These are phyloP conservation scores for Endocarpon pusillum DNA, from an alignment of 495 filamentous ascomycete genomes.

Conservation along the genomic window DNA sequence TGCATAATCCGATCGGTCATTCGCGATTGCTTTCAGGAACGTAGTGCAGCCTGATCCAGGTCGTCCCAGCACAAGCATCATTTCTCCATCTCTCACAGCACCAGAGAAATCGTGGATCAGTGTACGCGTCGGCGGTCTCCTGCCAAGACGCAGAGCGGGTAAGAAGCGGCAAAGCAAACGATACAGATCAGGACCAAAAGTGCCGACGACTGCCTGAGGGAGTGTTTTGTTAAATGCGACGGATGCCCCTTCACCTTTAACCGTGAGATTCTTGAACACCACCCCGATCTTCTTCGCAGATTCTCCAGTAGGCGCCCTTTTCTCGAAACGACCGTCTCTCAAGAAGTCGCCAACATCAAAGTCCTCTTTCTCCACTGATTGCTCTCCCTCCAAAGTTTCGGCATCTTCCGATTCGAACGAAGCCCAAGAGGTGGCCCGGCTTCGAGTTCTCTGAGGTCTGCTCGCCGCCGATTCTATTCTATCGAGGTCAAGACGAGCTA, in stretches of 20 bases:
- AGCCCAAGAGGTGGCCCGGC: slow-evolving; percentile 4
- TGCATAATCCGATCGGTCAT: slow-evolving; percentile 47
- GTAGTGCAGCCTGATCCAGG: slow-evolving; percentile 71
- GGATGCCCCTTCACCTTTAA: slow-evolving; percentile 52
- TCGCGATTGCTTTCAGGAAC: slow-evolving; percentile 61
- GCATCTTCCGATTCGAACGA: slow-evolving; percentile 13
- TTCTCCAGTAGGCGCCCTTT: slow-evolving; percentile 42
- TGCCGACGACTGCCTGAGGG: slow-evolving; percentile 62
- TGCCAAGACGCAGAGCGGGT: slow-evolving; percentile 40
- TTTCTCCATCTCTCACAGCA: slow-evolving; percentile 60
- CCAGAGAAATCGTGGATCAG: slow-evolving; percentile 65
- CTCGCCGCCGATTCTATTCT: slow-evolving; percentile 5
- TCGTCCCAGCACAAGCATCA: slow-evolving; percentile 70
- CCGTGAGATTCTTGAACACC: slow-evolving; percentile 61
- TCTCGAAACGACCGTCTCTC: slow-evolving; percentile 66
- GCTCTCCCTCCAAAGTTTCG: no score
- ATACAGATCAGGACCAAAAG: slow-evolving; percentile 73
- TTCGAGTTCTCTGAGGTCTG: slow-evolving; percentile 5
- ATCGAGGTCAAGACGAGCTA: slow-evolving; percentile 9
- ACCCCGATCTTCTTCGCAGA: slow-evolving; percentile 76
- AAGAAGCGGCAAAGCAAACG: slow-evolving; percentile 45
- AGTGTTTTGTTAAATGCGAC: slow-evolving; percentile 56
- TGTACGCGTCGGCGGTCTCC: slow-evolving; percentile 32
- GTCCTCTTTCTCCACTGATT: slow-evolving; percentile 33
- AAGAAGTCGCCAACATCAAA: slow-evolving; percentile 64